Evolutionary conservation across 768 basidiomycete genomes (phyloP).

Genomic region (Hortiboletus flavorubellus): DNA sequence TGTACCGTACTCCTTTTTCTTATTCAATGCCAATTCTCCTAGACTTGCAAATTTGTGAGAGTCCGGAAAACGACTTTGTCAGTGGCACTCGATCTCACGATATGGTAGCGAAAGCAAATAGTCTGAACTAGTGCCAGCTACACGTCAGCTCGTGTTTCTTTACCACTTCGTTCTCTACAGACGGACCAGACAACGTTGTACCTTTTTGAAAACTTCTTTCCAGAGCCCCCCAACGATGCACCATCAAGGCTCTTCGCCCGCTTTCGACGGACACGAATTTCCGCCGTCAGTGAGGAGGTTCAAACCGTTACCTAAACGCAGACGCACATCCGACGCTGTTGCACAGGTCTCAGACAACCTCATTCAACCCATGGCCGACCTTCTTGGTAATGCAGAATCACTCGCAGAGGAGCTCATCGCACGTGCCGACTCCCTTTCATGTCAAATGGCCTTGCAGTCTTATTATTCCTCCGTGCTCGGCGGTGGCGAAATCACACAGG

Average conservation of each 20-base stretch:
- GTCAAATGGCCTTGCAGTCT: slow-evolving; percentile 58
- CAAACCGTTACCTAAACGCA: slow-evolving; percentile 77
- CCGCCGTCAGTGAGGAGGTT: slow-evolving; percentile 54
- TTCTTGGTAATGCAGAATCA: slow-evolving; percentile 41
- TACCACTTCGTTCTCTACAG: slow-evolving; percentile 16
- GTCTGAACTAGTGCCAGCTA: slow-evolving; percentile 6
- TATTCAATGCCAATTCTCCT: slow-evolving; percentile 22
- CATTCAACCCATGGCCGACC: slow-evolving; percentile 30
- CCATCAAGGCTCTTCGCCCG: slow-evolving; percentile 48
- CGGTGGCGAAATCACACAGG: slow-evolving; percentile 39
- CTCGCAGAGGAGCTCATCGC: slow-evolving; percentile 57
- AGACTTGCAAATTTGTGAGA: slow-evolving; percentile 9
- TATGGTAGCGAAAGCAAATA: background rate
- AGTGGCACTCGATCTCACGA: slow-evolving; percentile 21
- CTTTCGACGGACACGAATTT: slow-evolving; percentile 65
- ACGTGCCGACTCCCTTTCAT: slow-evolving; percentile 54
- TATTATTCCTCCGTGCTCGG: slow-evolving; percentile 60
- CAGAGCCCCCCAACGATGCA: slow-evolving; percentile 40
- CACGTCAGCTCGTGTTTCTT: slow-evolving; percentile 32
- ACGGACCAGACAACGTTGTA: slow-evolving; percentile 11
- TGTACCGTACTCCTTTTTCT: slow-evolving; percentile 37
- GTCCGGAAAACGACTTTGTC: background rate
- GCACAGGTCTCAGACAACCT: slow-evolving; percentile 28
- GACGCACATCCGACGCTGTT: slow-evolving; percentile 46
- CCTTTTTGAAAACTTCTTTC: slow-evolving; percentile 10